These are phyloP conservation scores for Colletotrichum lentis DNA, from an alignment of 2,329 filamentous ascomycete species.

Conservation along the genomic window DNA sequence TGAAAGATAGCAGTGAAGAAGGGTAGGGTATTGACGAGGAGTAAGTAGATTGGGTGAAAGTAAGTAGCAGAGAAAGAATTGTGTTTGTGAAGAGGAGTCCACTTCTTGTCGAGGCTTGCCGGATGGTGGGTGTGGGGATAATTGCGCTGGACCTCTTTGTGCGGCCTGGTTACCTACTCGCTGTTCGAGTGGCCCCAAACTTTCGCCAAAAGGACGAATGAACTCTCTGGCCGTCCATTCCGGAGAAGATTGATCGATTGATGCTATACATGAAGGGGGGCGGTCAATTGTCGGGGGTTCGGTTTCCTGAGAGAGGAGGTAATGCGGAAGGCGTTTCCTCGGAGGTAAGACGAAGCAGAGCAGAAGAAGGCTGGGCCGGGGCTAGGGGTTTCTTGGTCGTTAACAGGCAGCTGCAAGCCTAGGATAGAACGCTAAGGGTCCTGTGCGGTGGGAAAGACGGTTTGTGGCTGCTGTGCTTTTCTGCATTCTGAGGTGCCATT, in stretches of 20 bases:
- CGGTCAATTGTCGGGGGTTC: neutral
- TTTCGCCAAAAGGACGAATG: neutral
- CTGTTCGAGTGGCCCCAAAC: neutral
- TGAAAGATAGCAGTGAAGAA: neutral
- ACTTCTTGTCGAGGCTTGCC: conserved; percentile 36
- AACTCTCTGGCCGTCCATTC: neutral
- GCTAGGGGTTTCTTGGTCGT: conserved; percentile 20
- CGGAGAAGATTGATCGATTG: no score
- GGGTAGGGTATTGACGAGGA: conserved; percentile 13
- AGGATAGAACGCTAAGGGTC: conserved; percentile 23
- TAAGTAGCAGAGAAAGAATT: conserved; percentile 28
- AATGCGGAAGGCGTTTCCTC: neutral
- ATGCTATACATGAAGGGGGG: no score
- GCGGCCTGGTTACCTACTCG: conserved; percentile 3
- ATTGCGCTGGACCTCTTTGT: conserved; percentile 28
- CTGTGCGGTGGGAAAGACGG: conserved; percentile 30
- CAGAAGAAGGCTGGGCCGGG: conserved; percentile 13
- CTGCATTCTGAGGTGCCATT: neutral
- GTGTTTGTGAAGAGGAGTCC: conserved; percentile 33
- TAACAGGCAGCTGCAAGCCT: conserved; percentile 8
- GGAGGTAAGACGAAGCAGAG: neutral
- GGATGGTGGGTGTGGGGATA: conserved; percentile 36
- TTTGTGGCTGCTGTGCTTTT: conserved; percentile 30
- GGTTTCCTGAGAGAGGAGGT: neutral
- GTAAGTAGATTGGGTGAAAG: neutral